Conservation (phyloP, 106 monocot genomes). For the Xerophyta viscosa region DNA sequence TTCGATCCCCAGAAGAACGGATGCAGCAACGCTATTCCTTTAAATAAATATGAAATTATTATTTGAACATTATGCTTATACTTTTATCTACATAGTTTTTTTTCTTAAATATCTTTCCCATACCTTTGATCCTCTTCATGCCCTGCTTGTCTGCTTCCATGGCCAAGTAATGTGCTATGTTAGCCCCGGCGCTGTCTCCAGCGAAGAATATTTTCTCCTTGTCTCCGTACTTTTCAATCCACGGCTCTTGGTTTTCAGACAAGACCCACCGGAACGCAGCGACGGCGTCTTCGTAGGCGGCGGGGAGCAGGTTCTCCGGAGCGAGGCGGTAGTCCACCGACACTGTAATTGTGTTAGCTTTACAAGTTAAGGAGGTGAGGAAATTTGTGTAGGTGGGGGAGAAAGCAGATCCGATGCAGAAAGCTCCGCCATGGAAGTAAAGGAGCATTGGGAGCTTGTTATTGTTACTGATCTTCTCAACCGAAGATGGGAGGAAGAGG, state of each 20-base stretch:
- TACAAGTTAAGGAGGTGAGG: background rate
- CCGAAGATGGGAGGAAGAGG: background rate
- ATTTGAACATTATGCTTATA: background rate
- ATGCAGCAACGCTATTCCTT: background rate
- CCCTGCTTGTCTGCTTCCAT: background rate
- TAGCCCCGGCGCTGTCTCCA: constrained; percentile 4
- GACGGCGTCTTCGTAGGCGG: constrained; percentile 14
- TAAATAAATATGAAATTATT: background rate
- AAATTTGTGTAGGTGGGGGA: background rate
- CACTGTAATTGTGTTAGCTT: background rate
- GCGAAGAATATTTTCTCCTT: background rate
- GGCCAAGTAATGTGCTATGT: constrained; percentile 1
- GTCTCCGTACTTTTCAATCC: background rate
- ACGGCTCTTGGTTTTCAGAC: constrained; percentile 3
- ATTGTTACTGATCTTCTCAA: background rate
- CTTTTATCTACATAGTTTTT: background rate
- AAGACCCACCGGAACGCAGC: constrained; percentile 17
- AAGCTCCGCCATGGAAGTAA: constrained; percentile 1
- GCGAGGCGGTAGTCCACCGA: constrained; percentile 1
- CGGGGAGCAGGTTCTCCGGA: constrained; percentile 2
- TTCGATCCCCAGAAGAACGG: constrained; percentile 5
- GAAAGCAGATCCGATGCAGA: background rate
- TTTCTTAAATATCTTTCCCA: background rate
- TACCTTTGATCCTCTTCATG: background rate
- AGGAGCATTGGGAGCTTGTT: background rate